phyloP scores from a whole-genome alignment of 345 rosid species.

The Aurinia saxatilis region DNA sequence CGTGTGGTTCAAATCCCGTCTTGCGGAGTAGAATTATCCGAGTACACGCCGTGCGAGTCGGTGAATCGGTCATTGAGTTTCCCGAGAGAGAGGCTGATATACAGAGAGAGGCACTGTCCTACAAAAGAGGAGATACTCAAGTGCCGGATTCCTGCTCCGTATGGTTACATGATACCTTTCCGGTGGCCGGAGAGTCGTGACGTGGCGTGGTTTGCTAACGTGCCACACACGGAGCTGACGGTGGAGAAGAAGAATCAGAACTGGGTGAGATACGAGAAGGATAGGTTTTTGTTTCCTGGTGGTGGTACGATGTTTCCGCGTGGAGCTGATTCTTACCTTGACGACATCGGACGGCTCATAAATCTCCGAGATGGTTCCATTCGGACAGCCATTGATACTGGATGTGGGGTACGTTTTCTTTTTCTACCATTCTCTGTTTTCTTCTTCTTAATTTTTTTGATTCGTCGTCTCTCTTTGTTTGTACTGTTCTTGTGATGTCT shows the following conservation, averaged over 20 bases:
- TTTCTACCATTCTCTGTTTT: neutral
- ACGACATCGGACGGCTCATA: constrained; percentile 62
- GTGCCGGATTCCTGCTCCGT: constrained; percentile 76
- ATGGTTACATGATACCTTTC: constrained; percentile 60
- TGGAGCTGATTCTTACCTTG: constrained; percentile 73
- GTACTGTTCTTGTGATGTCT: constrained; percentile 5
- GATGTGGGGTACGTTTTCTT: constrained; percentile 74
- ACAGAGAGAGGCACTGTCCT: constrained; percentile 69
- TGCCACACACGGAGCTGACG: constrained; percentile 74
- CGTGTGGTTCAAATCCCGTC: constrained; percentile 47
- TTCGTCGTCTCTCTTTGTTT: neutral
- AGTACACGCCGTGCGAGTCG: constrained; percentile 83
- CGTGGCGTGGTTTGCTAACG: constrained; percentile 73
- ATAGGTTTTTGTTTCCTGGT: constrained; percentile 71
- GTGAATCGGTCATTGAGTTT: constrained; percentile 47
- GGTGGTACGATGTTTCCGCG: constrained; percentile 92
- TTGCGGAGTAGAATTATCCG: constrained; percentile 41
- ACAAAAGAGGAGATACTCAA: neutral
- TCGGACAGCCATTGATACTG: constrained; percentile 92
- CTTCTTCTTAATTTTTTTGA: neutral
- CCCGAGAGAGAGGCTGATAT: constrained; percentile 45
- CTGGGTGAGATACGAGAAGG: constrained; percentile 60
- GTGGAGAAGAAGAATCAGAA: constrained; percentile 84
- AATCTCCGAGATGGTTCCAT: constrained; percentile 67
- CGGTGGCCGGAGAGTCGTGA: constrained; percentile 83